Base-by-base conservation (phyloP, 2,329 filamentous ascomycete genomes). In the Tolypocladium cylindrosporum region DNA sequence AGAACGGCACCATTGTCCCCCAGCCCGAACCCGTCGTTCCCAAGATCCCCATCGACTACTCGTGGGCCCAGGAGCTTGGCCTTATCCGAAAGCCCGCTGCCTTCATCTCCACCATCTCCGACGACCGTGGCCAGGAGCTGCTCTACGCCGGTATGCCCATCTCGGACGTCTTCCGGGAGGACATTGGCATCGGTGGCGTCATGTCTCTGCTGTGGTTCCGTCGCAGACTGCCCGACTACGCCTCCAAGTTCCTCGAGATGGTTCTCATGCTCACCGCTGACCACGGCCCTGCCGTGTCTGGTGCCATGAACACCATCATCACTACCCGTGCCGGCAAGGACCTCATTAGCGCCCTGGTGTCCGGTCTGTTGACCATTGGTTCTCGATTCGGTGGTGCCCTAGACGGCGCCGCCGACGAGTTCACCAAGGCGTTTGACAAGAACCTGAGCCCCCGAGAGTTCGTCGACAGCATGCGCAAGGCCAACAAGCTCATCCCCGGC, bases 301-400 rank as follows among this genome's bases (percentile, higher is more conserved):
- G 94, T 84, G 94, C 94, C 76, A 99, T 99, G 94, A 99, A 99
- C 88, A 99, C 94, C 74, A 99, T 99, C 75, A 97, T 99, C 75
- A 99, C 94, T 63, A 99, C 94, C 60, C 90, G 94, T 89, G 94
- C 94, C 63, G 94, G 94, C 75, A 99, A 99, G 84, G 94, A 99
- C 74, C 81, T 99, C 67, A 97, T 99, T 81, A 92, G 87, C 69
- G 89, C 94, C 54, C 84, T 99, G 63, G 94, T 99, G 59, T 90
- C 90, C 69, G 94, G 94, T 91, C 89, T 99, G 57, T 81, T 99
- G 72, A 99, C 94, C 68, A 99, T 99, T 70, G 94, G 94, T 71
- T 97, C 93, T 60, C 89, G 94, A 63, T 99, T 99, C 75, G 94
- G 94, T 85, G 94, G 94, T 87, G 94, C 94, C 64, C 88, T 97